Conservation (phyloP, 2,329 filamentous ascomycete genomes). For the Dryadomyces quercivorus region DNA sequence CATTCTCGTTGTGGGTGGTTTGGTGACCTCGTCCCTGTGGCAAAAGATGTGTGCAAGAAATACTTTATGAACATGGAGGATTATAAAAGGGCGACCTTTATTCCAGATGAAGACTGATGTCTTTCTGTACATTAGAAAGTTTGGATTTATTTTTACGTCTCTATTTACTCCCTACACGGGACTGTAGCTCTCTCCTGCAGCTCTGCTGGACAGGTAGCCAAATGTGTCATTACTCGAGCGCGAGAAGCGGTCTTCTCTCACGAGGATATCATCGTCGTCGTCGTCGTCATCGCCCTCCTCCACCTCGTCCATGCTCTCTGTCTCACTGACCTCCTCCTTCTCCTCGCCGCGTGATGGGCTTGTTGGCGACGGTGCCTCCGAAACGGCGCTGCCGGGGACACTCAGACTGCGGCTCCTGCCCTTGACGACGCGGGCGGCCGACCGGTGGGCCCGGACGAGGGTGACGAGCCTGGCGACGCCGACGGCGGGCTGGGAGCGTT, state of each 20-base stretch:
- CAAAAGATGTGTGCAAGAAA: not conserved
- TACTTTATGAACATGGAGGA: constrained; percentile 7
- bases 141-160: not conserved
- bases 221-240: constrained; percentile 11
- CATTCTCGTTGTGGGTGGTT: not conserved
- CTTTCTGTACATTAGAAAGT: too few relatives aligned
- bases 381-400: not conserved
- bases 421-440: not conserved
- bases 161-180: not conserved
- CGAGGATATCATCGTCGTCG: not conserved
- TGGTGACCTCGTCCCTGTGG: not conserved
- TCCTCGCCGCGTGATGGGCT: too few relatives aligned
- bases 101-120: not conserved
- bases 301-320: not conserved
- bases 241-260: constrained; percentile 2
- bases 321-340: not conserved
- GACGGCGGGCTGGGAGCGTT: constrained; percentile 3
- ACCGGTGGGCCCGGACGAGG: not conserved
- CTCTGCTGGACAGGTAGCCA: constrained; percentile 4
- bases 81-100: not conserved
- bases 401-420: not conserved
- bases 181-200: not conserved
- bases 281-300: not conserved
- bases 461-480: not conserved
- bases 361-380: too few relatives aligned